Evolutionary conservation across 2,329 filamentous ascomycete genomes (phyloP).

Genomic region (Fusarium sarcochroum): DNA sequence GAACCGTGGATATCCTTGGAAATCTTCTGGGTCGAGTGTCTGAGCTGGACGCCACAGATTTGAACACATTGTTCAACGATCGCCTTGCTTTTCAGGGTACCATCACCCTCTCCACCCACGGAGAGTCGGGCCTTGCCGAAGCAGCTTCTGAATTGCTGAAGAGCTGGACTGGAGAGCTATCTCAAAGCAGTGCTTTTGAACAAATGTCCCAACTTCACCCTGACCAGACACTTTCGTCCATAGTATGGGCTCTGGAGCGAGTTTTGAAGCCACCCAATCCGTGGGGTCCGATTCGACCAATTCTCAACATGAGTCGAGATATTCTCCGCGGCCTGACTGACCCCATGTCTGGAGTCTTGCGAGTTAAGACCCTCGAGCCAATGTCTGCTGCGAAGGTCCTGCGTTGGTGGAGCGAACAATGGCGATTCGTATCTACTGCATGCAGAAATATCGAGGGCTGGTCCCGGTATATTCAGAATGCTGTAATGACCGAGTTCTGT

Average conservation of each 20-base stretch:
- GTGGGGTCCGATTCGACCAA: constrained; percentile 70
- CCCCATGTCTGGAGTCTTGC: constrained; percentile 67
- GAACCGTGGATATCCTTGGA: constrained; percentile 72
- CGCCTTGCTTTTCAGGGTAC: constrained; percentile 79
- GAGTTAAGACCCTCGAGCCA: constrained; percentile 68
- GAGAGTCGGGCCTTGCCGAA: constrained; percentile 83
- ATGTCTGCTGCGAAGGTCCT: constrained; percentile 77
- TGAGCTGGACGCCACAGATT: constrained; percentile 78
- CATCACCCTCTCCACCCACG: constrained; percentile 84
- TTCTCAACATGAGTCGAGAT: constrained; percentile 70
- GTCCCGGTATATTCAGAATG: constrained; percentile 82
- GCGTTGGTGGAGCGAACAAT: constrained; percentile 87
- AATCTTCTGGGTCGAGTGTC: constrained; percentile 83
- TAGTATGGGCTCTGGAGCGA: constrained; percentile 60
- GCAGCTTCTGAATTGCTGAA: constrained; percentile 87
- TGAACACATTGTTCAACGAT: constrained; percentile 78
- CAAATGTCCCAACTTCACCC: constrained; percentile 58
- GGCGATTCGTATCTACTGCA: constrained; percentile 84
- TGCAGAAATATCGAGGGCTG: constrained; percentile 88
- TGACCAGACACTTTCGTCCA: constrained; percentile 58
- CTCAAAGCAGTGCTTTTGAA: constrained; percentile 58
- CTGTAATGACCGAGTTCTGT: constrained; percentile 90
- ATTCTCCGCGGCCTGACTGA: constrained; percentile 71
- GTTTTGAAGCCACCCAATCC: constrained; percentile 56
- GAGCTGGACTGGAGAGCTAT: constrained; percentile 78